A percentile compares a stretch with the other conserved stretches of the same genome.
These are phyloP conservation scores for Balakata baccata DNA, from an alignment of 345 rosid species.

Conservation along the genomic window DNA sequence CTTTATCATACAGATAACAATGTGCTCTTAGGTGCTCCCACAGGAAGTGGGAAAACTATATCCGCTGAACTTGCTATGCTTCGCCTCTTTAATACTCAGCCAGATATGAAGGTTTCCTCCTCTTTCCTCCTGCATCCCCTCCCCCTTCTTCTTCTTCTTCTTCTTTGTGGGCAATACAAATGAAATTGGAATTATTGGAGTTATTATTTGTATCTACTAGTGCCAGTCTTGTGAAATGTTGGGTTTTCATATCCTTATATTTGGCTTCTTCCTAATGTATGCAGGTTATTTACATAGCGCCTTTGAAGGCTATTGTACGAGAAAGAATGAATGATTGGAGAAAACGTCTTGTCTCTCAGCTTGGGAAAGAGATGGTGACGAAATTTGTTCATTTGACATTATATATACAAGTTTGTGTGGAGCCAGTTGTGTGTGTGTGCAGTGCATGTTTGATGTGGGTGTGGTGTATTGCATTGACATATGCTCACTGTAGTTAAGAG, in stretches of 20 bases:
- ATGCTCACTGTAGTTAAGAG: no score
- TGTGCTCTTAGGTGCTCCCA: conserved; percentile 95
- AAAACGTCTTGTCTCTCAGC: conserved; percentile 75
- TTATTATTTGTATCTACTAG: neutral
- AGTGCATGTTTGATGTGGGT: neutral
- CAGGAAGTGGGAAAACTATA: conserved; percentile 98
- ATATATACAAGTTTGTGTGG: neutral
- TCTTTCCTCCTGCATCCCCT: neutral
- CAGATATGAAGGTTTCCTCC: conserved; percentile 84
- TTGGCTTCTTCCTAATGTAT: conserved; percentile 11
- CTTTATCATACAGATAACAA: conserved; percentile 87
- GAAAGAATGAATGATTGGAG: conserved; percentile 98
- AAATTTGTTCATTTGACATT: conserved; percentile 9
- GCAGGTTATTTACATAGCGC: conserved; percentile 97
- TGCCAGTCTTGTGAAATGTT: neutral
- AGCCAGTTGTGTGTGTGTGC: neutral
- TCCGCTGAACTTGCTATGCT: conserved; percentile 99
- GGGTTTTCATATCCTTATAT: neutral
- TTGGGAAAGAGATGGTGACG: conserved; percentile 83
- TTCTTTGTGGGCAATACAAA: conserved; percentile 14
- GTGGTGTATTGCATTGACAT: neutral
- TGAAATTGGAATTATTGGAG: neutral
- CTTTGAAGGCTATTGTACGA: conserved; percentile 95
- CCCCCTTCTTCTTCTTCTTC: neutral
- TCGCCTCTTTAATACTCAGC: conserved; percentile 84